Conservation (phyloP, 768 basidiomycete genomes). For the Strobilomyces echinocephalus region DNA sequence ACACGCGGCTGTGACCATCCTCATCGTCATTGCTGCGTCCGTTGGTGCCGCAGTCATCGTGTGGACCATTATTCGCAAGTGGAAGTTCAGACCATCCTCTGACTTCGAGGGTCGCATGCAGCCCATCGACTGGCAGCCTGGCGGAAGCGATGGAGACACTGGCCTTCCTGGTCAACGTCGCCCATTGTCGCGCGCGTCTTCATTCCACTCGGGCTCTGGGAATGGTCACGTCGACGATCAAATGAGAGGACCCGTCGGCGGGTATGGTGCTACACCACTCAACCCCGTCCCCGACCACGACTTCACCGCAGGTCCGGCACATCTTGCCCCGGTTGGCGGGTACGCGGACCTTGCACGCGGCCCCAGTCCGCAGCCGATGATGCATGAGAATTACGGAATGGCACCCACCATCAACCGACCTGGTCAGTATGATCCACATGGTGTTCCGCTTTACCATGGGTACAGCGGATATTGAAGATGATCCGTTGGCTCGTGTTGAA, state of each 20-base stretch:
- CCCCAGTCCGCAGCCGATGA: slow-evolving; percentile 58
- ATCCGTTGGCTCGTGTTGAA: not conserved
- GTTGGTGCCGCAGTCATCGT: slow-evolving; percentile 66
- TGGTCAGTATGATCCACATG: slow-evolving; percentile 47
- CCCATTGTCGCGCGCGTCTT: slow-evolving; percentile 55
- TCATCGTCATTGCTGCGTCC: slow-evolving; percentile 67
- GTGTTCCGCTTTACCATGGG: slow-evolving; percentile 57
- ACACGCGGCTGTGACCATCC: slow-evolving; percentile 46
- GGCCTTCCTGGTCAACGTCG: slow-evolving; percentile 47
- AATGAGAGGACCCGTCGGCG: slow-evolving; percentile 31
- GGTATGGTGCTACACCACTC: slow-evolving; percentile 27
- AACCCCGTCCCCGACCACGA: slow-evolving; percentile 66
- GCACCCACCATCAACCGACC: slow-evolving; percentile 44
- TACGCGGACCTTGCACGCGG: slow-evolving; percentile 82
- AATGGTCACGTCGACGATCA: slow-evolving; percentile 34
- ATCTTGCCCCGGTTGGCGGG: slow-evolving; percentile 65
- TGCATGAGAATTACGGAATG: slow-evolving; percentile 36
- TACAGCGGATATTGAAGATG: slow-evolving; percentile 22
- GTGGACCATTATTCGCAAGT: slow-evolving; percentile 91
- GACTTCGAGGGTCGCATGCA: slow-evolving; percentile 81
- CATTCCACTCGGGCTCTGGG: slow-evolving; percentile 55
- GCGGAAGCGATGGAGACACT: slow-evolving; percentile 39
- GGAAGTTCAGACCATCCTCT: slow-evolving; percentile 80
- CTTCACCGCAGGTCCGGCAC: slow-evolving; percentile 59
- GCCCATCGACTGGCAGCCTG: slow-evolving; percentile 87